Base-by-base conservation (phyloP, 1,284 basidiomycete species). In the Phylloboletellus chloephorus region DNA sequence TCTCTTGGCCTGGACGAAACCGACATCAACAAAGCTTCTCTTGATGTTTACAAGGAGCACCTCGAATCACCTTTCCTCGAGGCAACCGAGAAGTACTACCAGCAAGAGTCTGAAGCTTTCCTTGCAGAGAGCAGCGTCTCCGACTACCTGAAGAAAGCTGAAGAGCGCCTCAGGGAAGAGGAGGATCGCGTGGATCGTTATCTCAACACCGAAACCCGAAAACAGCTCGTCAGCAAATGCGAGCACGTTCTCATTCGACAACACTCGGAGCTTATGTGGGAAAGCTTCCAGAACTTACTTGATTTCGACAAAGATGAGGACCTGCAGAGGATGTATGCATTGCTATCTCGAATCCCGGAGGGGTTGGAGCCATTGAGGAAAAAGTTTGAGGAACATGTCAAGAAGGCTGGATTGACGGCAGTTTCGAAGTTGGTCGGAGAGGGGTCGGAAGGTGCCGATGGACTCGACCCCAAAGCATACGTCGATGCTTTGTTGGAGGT, bases 61-160 rank as follows among this genome's bases (percentile, higher is more conserved):
- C 92, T 98, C 65, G 93, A 98, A 66, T 68, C 66, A 1, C 85
- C 89, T 4, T 98, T 98, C 76, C 76, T 99, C 43, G 71, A 73
- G 3, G 84, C 88, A 3, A 98, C 95, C 1, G 88, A 93, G 64
- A 73, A 79, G 37, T 98, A 93, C 72, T 98, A 99, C 73, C 81
- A 79, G 50, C 74, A 83, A 48, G 95, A 98, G 66, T 95, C 91
- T 2, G 81, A 90, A 49, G 76, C 84, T 2, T 98, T 95, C 72
- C 78, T 98, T 20, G 81, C 84, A 2, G 81, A 87, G 57, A 95
- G 94, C 65, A 87, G 80, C 33, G 89, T 98, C 24, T 88, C 92
- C 17, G 96, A 98, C 64, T 99, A 98, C 66, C 78, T 99, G 65
- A 93, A 88, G 73, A 95, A 93, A 68, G 96, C 92, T 2, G 94